phyloP scores from a whole-genome alignment of 2,329 filamentous ascomycete species.

The Colletotrichum neosansevieriae region DNA sequence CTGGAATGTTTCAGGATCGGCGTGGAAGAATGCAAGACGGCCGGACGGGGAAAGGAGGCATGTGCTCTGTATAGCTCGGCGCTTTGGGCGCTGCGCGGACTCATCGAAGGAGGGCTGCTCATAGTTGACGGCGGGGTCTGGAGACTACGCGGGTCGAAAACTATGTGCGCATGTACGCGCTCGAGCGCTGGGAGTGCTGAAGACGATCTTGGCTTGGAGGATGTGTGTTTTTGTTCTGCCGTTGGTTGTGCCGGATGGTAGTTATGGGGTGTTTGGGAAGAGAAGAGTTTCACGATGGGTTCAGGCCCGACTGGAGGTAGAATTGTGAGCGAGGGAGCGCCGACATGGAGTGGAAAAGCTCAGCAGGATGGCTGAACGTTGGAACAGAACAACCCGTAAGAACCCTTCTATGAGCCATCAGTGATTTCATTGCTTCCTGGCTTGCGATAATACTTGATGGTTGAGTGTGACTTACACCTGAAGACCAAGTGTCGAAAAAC shows the following conservation, averaged over 20 bases:
- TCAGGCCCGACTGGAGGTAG: background rate
- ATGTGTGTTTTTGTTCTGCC: background rate
- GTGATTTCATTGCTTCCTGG: background rate
- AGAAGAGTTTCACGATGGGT: constrained; percentile 33
- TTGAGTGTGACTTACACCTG: background rate
- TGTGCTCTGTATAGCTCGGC: constrained; percentile 9
- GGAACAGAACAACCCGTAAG: background rate
- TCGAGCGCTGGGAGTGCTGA: background rate
- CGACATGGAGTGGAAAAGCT: constrained; percentile 2
- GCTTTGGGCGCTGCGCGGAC: constrained; percentile 34
- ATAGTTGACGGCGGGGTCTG: background rate
- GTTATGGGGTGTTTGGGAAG: constrained; percentile 1
- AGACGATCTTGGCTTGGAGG: background rate
- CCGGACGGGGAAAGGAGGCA: constrained; percentile 4
- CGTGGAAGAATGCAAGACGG: background rate
- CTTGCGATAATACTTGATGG: background rate
- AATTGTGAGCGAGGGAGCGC: background rate
- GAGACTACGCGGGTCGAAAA: background rate
- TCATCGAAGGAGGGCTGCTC: constrained; percentile 3
- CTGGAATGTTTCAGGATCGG: constrained; percentile 34
- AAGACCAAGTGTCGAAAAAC: background rate
- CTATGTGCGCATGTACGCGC: constrained; percentile 2
- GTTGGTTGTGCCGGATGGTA: background rate
- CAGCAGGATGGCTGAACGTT: background rate
- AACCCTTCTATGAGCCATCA: background rate